phyloP scores from a whole-genome alignment of 2,329 filamentous ascomycete genomes.

The Didymella sp. region DNA sequence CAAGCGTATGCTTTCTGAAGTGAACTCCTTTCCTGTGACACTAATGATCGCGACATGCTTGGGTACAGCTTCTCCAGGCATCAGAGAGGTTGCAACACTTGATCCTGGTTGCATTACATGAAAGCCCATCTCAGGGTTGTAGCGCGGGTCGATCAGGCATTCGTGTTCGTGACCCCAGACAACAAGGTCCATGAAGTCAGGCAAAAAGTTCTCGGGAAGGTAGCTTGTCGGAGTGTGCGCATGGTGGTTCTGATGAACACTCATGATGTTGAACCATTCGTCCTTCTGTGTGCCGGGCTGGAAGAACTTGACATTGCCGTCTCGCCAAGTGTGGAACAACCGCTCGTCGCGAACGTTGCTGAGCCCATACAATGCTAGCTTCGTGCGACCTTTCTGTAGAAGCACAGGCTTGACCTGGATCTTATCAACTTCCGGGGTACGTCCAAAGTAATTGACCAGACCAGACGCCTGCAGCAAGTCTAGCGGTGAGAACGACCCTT shows the following conservation, averaged over 20 bases:
- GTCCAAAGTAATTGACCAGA: conserved; percentile 93
- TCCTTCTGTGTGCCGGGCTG: conserved; percentile 77
- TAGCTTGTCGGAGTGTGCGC: conserved; percentile 93
- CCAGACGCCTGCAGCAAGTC: conserved; percentile 91
- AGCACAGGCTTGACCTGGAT: conserved; percentile 91
- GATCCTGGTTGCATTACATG: conserved; percentile 98
- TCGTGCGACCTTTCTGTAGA: conserved; percentile 90
- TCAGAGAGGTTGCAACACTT: conserved; percentile 90
- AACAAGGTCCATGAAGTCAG: conserved; percentile 87
- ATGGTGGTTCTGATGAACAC: conserved; percentile 95
- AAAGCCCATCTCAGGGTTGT: conserved; percentile 88
- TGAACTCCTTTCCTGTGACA: conserved; percentile 82
- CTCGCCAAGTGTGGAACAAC: conserved; percentile 89
- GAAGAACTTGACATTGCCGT: conserved; percentile 93
- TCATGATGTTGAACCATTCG: conserved; percentile 96
- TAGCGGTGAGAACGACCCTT: conserved; percentile 88
- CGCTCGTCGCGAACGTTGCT: conserved; percentile 97
- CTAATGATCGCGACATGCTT: conserved; percentile 91
- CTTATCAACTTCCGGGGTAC: conserved; percentile 89
- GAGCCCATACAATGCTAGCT: conserved; percentile 89
- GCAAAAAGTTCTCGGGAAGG: conserved; percentile 89
- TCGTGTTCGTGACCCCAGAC: conserved; percentile 99
- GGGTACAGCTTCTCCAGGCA: conserved; percentile 85
- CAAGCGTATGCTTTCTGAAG: conserved; percentile 78
- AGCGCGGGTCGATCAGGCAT: conserved; percentile 82